Evolutionary conservation across 257 asterid species (phyloP).

Genomic region (Ajuga chamaepitys): DNA sequence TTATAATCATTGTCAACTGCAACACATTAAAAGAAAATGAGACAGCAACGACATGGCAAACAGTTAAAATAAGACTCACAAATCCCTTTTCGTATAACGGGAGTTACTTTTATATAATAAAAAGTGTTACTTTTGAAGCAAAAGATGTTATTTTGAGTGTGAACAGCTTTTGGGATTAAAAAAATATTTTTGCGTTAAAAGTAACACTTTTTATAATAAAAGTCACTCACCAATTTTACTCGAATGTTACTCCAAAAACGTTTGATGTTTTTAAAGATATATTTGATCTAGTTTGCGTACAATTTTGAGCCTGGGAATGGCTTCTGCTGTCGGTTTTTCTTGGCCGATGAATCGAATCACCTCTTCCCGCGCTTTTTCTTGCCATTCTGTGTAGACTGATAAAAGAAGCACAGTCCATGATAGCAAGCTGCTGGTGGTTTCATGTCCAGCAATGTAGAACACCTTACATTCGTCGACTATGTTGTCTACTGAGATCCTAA

Average conservation of each 20-base stretch:
- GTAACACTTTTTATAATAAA: no score
- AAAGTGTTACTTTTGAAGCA: no score
- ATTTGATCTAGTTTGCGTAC: conserved; percentile 1
- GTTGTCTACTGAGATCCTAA: conserved; percentile 28
- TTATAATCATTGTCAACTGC: conserved; percentile 21
- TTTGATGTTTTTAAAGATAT: background rate
- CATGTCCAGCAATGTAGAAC: conserved; percentile 46
- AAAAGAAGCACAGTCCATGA: conserved; percentile 36
- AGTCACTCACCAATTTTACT: no score
- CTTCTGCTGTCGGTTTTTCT: conserved; percentile 26
- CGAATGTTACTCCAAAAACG: no score
- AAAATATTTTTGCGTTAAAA: no score
- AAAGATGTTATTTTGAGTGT: no score
- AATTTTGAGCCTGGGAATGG: conserved; percentile 20
- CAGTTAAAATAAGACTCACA: no score
- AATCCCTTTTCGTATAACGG: no score
- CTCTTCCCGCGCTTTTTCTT: conserved; percentile 44
- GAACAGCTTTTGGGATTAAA: no score
- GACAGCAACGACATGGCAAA: no score
- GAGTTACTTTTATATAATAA: no score
- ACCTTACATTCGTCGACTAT: conserved; percentile 50
- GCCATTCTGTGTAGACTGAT: conserved; percentile 44
- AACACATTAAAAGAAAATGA: no score
- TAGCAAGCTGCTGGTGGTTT: conserved; percentile 29
- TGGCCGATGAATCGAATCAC: conserved; percentile 18